phyloP scores from a whole-genome alignment of 371 early-diverging fungal species.

The Mucor lusitanicus region DNA sequence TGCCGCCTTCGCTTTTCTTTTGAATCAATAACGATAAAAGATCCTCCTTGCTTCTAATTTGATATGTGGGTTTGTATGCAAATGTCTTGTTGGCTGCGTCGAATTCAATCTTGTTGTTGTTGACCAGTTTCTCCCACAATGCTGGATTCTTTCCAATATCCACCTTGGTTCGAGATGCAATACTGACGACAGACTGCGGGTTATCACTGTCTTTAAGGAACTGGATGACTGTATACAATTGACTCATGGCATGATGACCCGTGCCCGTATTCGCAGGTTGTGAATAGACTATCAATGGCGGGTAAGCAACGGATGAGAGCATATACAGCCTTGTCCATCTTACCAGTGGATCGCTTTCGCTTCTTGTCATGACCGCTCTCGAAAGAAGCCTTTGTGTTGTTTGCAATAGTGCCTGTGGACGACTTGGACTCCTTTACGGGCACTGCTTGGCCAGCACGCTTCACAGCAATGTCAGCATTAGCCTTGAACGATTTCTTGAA shows the following conservation, averaged over 20 bases:
- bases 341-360: constrained; percentile 42
- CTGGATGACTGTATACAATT: constrained; percentile 60
- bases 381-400: constrained; percentile 44
- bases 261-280: constrained; percentile 64
- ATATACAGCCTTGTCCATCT: neutral
- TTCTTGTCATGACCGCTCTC: constrained; percentile 31
- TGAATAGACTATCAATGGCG: constrained; percentile 42
- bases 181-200: constrained; percentile 69
- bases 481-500: constrained; percentile 47
- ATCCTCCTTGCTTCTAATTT: constrained; percentile 76
- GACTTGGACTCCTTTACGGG: constrained; percentile 3
- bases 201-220: constrained; percentile 61
- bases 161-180: constrained; percentile 57
- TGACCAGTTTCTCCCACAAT: constrained; percentile 59
- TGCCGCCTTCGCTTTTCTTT: constrained; percentile 66
- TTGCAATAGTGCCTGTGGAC: constrained; percentile 29
- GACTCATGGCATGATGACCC: constrained; percentile 64
- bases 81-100: constrained; percentile 60
- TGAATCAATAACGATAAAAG: constrained; percentile 64
- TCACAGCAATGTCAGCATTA: constrained; percentile 40
- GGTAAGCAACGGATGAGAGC: neutral
- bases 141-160: constrained; percentile 60
- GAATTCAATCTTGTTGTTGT: constrained; percentile 71
- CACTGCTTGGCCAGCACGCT: constrained; percentile 35
- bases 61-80: constrained; percentile 79